Conservation (phyloP, 169 alveolate species). For the Babesia bovis region DNA sequence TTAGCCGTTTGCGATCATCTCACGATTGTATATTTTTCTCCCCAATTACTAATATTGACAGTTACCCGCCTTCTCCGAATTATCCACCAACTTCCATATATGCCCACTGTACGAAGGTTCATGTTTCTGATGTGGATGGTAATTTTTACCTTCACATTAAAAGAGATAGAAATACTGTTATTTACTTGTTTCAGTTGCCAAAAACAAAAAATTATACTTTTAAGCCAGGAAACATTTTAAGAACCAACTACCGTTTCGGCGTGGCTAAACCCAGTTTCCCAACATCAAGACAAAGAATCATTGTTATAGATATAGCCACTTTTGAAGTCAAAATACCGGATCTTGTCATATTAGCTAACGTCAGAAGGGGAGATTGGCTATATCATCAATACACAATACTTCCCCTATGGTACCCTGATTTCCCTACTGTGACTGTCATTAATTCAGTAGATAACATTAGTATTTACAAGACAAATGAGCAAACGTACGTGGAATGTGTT, state of each 20-base stretch:
- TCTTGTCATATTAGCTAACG: background rate
- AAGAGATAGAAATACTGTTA: background rate
- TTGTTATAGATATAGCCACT: background rate
- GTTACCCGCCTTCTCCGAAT: background rate
- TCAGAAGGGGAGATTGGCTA: slow-evolving; percentile 12
- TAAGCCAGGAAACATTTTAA: background rate
- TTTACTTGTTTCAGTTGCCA: background rate
- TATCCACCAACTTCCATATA: background rate
- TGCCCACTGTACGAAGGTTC: background rate
- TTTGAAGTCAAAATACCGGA: background rate
- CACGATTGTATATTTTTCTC: background rate
- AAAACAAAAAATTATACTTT: background rate
- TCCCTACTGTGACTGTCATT: background rate
- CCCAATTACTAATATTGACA: background rate
- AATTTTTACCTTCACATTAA: background rate
- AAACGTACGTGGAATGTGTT: background rate
- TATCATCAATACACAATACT: background rate
- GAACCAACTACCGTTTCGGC: background rate
- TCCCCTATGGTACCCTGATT: background rate
- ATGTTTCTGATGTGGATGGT: background rate
- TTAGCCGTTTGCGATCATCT: background rate
- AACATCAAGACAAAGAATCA: background rate
- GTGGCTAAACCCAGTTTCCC: background rate
- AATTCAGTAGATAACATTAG: background rate
- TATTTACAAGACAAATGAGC: background rate